Evolutionary conservation across 1,284 basidiomycete genomes (phyloP).

Genomic region (Waitea zeae): DNA sequence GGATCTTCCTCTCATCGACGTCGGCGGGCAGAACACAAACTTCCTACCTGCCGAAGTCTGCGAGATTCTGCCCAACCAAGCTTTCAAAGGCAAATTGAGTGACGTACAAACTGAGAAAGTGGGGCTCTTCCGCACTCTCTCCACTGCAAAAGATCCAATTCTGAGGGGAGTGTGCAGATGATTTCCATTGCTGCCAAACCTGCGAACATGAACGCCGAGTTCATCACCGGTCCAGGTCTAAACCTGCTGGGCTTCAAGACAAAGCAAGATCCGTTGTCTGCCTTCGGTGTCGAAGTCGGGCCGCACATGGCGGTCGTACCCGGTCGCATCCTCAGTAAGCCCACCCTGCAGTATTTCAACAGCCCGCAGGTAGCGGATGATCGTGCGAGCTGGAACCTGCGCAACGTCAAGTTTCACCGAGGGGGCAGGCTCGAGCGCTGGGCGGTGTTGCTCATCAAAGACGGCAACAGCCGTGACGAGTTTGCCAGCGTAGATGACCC

Average conservation of each 20-base stretch:
- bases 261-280: conserved; percentile 22
- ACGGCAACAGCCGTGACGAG: conserved; percentile 29
- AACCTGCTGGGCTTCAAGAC: conserved; percentile 39
- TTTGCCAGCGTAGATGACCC: conserved; percentile 28
- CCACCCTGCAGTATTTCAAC: conserved; percentile 35
- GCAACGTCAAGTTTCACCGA: conserved; percentile 37
- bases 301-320: conserved; percentile 57
- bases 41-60: conserved; percentile 54
- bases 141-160: background rate
- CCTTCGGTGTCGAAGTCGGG: conserved; percentile 45
- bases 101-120: conserved; percentile 40
- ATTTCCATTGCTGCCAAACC: conserved; percentile 47
- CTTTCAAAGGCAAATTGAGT: conserved; percentile 51
- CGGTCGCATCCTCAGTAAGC: conserved; percentile 44
- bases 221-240: conserved; percentile 40
- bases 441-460: conserved; percentile 46
- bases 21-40: conserved; percentile 31
- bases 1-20: conserved; percentile 41
- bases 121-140: no score
- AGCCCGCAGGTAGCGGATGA: conserved; percentile 30
- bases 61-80: conserved; percentile 48
- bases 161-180: conserved; percentile 27
- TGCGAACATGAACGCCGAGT: conserved; percentile 44
- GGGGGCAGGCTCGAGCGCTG: conserved; percentile 36
- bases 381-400: conserved; percentile 56